A percentile compares a stretch with the other conserved stretches of the same genome.
phyloP scores from a whole-genome alignment of 306 rosid genomes.

The Luffa acutangula region DNA sequence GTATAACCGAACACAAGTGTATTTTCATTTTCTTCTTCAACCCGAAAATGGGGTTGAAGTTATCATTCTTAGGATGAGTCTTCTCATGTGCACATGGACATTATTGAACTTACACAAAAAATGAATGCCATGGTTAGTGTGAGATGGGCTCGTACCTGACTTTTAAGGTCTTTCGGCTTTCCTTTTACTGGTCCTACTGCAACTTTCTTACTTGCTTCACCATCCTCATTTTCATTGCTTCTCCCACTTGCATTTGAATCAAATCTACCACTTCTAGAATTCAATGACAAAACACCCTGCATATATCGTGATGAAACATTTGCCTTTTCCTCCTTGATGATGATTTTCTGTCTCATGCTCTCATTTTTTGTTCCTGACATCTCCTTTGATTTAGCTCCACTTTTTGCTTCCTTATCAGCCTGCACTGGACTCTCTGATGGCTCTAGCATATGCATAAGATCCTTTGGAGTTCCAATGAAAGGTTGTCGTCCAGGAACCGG shows the following conservation, averaged over 20 bases:
- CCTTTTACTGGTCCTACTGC: slow-evolving; percentile 34
- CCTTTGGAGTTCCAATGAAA: slow-evolving; percentile 80
- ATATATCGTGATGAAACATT: slow-evolving; percentile 80
- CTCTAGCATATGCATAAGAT: slow-evolving; percentile 83
- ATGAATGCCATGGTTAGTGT: not conserved
- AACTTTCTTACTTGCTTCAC: slow-evolving; percentile 30
- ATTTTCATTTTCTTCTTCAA: not conserved
- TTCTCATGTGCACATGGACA: not conserved
- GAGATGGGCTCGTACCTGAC: slow-evolving; percentile 54
- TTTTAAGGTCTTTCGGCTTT: slow-evolving; percentile 55
- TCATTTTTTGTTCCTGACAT: slow-evolving; percentile 38
- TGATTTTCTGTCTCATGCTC: slow-evolving; percentile 42
- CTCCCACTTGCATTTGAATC: slow-evolving; percentile 36
- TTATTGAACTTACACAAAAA: not conserved
- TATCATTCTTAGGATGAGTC: slow-evolving; percentile 2
- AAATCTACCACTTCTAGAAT: slow-evolving; percentile 24
- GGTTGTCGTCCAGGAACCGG: slow-evolving; percentile 75
- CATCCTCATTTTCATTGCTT: slow-evolving; percentile 45
- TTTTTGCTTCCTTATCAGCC: slow-evolving; percentile 19
- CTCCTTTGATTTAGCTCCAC: slow-evolving; percentile 23
- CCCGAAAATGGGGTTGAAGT: not conserved
- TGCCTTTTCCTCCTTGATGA: slow-evolving; percentile 72
- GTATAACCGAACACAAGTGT: not conserved
- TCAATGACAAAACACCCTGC: slow-evolving; percentile 55
- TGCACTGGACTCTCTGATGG: slow-evolving; percentile 31